phyloP scores from a whole-genome alignment of 2,329 filamentous ascomycete genomes.

The Aspergillus pseudoterreus region DNA sequence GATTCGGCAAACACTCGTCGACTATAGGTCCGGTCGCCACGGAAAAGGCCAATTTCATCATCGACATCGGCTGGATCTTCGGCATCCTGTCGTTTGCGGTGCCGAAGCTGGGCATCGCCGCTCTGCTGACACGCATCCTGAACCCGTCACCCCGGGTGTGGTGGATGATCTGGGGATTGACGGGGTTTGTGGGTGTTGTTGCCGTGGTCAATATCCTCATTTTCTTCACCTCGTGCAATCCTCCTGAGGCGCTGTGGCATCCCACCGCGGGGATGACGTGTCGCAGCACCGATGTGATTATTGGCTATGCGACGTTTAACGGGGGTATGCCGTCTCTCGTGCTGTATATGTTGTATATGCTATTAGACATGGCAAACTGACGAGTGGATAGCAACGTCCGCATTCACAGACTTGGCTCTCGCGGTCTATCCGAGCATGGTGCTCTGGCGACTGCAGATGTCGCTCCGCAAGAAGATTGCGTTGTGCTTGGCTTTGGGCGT shows the following conservation, averaged over 20 bases:
- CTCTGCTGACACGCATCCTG: conserved; percentile 19
- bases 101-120: conserved; percentile 23
- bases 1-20: conserved; percentile 38
- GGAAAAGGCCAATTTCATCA: conserved; percentile 18
- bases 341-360: too few species aligned
- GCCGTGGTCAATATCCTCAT: conserved; percentile 33
- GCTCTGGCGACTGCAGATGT: conserved; percentile 4
- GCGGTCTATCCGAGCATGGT: conserved; percentile 17
- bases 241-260: conserved; percentile 37
- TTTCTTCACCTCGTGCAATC: conserved; percentile 40
- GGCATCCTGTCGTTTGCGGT: conserved; percentile 22
- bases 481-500: conserved; percentile 19
- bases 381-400: conserved; percentile 18
- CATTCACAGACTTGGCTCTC: conserved; percentile 27
- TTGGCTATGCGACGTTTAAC: conserved; percentile 37
- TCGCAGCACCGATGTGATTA: conserved; percentile 30
- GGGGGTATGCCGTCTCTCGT: conserved; percentile 27
- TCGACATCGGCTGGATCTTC: conserved; percentile 21
- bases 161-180: conserved; percentile 19
- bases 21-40: conserved; percentile 20
- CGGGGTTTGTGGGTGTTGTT: conserved; percentile 25
- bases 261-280: conserved; percentile 28
- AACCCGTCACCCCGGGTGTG: conserved; percentile 13
- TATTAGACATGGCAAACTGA: background rate
- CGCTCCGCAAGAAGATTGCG: conserved; percentile 7